These are phyloP conservation scores for Inonotus obliquus DNA, from an alignment of 1,284 basidiomycete species.

Conservation along the genomic window DNA sequence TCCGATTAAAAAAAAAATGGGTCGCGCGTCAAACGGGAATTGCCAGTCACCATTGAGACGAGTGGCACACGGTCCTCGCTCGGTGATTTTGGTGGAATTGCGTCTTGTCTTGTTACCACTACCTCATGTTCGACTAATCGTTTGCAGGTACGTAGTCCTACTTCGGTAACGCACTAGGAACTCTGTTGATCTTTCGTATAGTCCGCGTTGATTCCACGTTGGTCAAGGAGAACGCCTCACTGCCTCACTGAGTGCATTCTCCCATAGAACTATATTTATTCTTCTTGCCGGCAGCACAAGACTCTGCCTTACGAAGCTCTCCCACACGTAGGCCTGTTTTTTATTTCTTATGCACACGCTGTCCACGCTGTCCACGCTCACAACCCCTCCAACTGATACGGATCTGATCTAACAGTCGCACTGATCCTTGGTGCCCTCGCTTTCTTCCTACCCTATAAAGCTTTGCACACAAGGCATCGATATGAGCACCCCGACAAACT, in stretches of 20 bases:
- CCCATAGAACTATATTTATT: not conserved
- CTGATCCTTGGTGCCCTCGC: not conserved
- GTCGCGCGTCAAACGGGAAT: too few relatives aligned
- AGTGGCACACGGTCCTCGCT: too few relatives aligned
- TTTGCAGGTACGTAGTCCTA: not conserved
- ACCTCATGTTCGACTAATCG: not conserved
- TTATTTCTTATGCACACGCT: not conserved
- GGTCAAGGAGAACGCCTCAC: not conserved
- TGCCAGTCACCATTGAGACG: too few relatives aligned
- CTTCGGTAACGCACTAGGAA: not conserved
- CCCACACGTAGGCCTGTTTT: not conserved
- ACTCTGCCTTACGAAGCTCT: not conserved
- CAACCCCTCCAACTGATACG: not conserved
- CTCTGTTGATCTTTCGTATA: not conserved
- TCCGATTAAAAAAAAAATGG: too few relatives aligned
- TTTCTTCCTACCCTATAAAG: not conserved
- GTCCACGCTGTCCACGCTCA: not conserved
- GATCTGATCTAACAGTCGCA: not conserved
- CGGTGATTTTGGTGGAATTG: not conserved
- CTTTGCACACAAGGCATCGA: not conserved
- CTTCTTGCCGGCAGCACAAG: not conserved
- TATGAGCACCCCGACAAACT: not conserved
- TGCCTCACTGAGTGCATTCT: not conserved
- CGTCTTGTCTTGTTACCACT: not conserved
- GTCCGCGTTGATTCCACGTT: not conserved